Conservation (phyloP, 2,329 filamentous ascomycete species). For the Pyrenochaeta sp. region DNA sequence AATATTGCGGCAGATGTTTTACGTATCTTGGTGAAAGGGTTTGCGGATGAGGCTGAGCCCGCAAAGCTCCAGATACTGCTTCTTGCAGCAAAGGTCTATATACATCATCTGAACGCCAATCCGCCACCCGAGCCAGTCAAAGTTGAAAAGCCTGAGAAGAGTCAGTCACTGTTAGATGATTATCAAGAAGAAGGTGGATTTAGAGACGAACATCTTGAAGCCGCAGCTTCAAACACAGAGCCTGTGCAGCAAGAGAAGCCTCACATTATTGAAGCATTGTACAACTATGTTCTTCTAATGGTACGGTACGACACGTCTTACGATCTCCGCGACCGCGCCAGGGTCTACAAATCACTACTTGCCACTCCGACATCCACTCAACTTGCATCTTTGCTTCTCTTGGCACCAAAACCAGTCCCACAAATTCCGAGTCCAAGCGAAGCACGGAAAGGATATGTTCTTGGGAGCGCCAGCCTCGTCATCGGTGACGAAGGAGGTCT, state of each 20-base stretch:
- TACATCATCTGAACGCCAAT: slow-evolving; percentile 80
- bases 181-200: slow-evolving; percentile 47
- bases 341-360: slow-evolving; percentile 86
- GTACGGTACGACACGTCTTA: slow-evolving; percentile 94
- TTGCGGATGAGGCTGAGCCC: slow-evolving; percentile 81
- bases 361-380: slow-evolving; percentile 77
- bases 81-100: slow-evolving; percentile 93
- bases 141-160: slow-evolving; percentile 36
- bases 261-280: slow-evolving; percentile 78
- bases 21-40: slow-evolving; percentile 84
- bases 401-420: slow-evolving; percentile 93
- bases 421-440: slow-evolving; percentile 90
- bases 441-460: slow-evolving; percentile 74
- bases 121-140: slow-evolving; percentile 48
- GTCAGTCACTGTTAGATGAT: slow-evolving; percentile 30
- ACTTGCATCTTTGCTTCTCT: slow-evolving; percentile 85
- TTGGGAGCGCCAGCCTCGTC: slow-evolving; percentile 87
- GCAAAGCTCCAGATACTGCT: slow-evolving; percentile 92
- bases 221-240: slow-evolving; percentile 14
- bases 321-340: slow-evolving; percentile 88
- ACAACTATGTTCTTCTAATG: slow-evolving; percentile 83
- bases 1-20: slow-evolving; percentile 94
- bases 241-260: slow-evolving; percentile 51
- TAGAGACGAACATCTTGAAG: slow-evolving; percentile 33
- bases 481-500: slow-evolving; percentile 77